phyloP scores from a whole-genome alignment of 2,329 filamentous ascomycete species.

The Nigrospora osmanthi region DNA sequence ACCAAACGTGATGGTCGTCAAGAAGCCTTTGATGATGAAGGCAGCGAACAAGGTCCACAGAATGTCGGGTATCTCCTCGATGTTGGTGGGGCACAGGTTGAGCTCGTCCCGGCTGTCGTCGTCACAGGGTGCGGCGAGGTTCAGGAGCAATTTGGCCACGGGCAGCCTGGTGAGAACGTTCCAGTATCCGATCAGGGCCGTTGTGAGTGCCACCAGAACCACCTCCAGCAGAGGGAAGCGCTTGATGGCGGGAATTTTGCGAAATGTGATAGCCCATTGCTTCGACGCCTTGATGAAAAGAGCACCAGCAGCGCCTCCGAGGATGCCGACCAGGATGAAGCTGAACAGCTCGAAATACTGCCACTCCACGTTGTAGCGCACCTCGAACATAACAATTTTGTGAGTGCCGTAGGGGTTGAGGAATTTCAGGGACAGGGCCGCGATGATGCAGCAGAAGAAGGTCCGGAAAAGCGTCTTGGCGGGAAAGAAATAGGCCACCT shows the following conservation, averaged over 20 bases:
- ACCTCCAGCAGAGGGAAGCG: constrained; percentile 80
- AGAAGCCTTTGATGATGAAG: constrained; percentile 80
- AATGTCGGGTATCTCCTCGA: constrained; percentile 72
- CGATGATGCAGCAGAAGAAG: constrained; percentile 96
- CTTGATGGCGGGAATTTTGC: constrained; percentile 74
- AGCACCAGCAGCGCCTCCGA: constrained; percentile 80
- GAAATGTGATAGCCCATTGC: constrained; percentile 82
- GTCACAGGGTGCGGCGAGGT: constrained; percentile 83
- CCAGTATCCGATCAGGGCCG: constrained; percentile 85
- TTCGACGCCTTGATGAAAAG: constrained; percentile 95
- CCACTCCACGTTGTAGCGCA: constrained; percentile 87
- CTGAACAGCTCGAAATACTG: constrained; percentile 81
- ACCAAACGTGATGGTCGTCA: constrained; percentile 89
- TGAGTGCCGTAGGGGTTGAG: constrained; percentile 92
- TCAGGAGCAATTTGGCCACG: constrained; percentile 83
- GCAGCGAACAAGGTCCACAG: constrained; percentile 66
- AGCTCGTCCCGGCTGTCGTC: constrained; percentile 54
- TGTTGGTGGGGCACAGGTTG: constrained; percentile 68
- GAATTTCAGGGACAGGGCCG: constrained; percentile 86
- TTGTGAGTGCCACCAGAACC: constrained; percentile 75
- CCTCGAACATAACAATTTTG: constrained; percentile 95
- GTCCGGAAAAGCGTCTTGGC: constrained; percentile 95
- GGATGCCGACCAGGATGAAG: constrained; percentile 78
- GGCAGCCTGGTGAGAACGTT: constrained; percentile 83
- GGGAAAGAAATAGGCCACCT: constrained; percentile 95